phyloP scores from a whole-genome alignment of 2,329 filamentous ascomycete species.

The Elsinoe necatrix region DNA sequence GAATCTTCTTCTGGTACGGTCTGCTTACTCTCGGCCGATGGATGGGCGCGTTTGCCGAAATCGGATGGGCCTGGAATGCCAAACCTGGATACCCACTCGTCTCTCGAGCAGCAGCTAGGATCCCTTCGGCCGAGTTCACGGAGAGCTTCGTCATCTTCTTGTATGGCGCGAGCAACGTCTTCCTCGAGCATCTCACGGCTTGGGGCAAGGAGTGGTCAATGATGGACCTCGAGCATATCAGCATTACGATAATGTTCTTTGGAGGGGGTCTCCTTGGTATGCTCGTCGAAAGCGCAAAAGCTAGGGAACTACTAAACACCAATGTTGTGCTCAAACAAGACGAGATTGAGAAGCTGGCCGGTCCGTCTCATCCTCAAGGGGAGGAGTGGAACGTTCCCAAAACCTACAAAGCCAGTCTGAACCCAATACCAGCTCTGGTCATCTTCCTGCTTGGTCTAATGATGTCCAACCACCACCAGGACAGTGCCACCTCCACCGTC shows the following conservation, averaged over 20 bases:
- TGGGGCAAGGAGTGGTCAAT: conserved; percentile 65
- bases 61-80: conserved; percentile 94
- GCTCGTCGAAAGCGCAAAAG: conserved; percentile 33
- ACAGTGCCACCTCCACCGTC: conserved; percentile 77
- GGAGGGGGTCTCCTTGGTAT: conserved; percentile 65
- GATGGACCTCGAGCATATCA: conserved; percentile 81
- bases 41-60: conserved; percentile 80
- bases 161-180: conserved; percentile 84
- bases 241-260: conserved; percentile 88
- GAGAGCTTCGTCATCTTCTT: conserved; percentile 86
- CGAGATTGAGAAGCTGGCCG: conserved; percentile 5
- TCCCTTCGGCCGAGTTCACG: conserved; percentile 76
- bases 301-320: conserved; percentile 54
- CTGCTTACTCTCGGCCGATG: conserved; percentile 79
- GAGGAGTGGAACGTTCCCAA: conserved; percentile 51
- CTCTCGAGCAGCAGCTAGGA: conserved; percentile 51
- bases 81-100: conserved; percentile 53
- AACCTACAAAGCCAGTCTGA: conserved; percentile 67
- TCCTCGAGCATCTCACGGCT: conserved; percentile 75
- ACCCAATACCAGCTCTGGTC: conserved; percentile 78
- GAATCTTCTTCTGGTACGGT: conserved; percentile 91
- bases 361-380: conserved; percentile 22
- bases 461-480: conserved; percentile 90
- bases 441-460: conserved; percentile 83
- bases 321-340: conserved; percentile 14